These are phyloP conservation scores for Talaromyces funiculosus DNA, from an alignment of 2,329 filamentous ascomycete species.

Conservation along the genomic window DNA sequence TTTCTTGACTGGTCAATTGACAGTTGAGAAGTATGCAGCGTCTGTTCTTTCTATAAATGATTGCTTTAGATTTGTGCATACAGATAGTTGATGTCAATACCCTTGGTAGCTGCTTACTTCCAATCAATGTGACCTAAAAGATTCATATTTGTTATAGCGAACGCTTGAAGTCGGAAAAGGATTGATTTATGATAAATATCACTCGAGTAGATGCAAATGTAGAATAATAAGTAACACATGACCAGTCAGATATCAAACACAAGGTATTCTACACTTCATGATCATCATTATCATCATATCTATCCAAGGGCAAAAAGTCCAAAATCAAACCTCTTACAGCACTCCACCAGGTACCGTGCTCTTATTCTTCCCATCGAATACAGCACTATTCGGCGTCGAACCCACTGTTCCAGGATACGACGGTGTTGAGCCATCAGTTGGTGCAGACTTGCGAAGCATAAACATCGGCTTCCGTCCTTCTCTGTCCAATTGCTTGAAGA, in stretches of 20 bases:
- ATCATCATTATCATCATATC: background rate
- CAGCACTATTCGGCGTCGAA: conserved; percentile 12
- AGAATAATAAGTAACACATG: background rate
- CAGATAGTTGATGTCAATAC: background rate
- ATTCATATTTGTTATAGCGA: background rate
- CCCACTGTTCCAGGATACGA: conserved; percentile 11
- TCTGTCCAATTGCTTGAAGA: conserved; percentile 96
- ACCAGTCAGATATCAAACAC: background rate
- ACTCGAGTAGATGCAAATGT: background rate
- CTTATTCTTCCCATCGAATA: conserved; percentile 15
- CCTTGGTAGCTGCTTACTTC: background rate
- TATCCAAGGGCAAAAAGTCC: background rate
- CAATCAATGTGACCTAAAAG: background rate
- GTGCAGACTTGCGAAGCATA: conserved; percentile 74
- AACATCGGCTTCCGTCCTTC: conserved; percentile 99
- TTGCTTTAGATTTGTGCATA: background rate
- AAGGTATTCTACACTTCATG: background rate
- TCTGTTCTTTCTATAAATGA: background rate
- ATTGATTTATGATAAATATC: background rate
- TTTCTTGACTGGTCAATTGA: background rate
- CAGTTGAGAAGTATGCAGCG: background rate
- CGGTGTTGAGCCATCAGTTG: conserved; percentile 36
- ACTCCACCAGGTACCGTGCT: conserved; percentile 11
- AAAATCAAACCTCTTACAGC: conserved; percentile 7
- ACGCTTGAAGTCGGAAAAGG: background rate